Evolutionary conservation across 371 early-diverging fungal species (phyloP).

Genomic region (Polyrhizophydium stewartii): DNA sequence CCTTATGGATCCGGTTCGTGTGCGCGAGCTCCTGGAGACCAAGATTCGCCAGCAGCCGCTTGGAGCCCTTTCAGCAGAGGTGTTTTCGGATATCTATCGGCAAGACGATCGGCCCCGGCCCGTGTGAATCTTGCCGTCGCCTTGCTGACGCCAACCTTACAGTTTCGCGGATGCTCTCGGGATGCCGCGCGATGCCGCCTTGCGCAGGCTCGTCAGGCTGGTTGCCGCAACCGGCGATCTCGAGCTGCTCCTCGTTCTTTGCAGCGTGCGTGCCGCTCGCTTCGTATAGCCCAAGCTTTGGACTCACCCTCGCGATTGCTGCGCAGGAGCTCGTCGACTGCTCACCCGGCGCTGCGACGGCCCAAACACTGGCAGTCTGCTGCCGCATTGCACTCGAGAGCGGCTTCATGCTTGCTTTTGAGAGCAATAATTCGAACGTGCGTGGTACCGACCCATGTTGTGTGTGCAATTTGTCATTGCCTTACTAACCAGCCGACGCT

Average conservation of each 20-base stretch:
- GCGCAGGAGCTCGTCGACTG: constrained; percentile 29
- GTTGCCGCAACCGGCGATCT: constrained; percentile 18
- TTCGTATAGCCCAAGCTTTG: too few relatives aligned
- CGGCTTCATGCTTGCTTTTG: not conserved
- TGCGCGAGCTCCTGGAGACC: not conserved
- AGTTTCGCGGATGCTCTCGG: not conserved
- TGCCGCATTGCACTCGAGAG: constrained; percentile 11
- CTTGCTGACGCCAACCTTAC: too few relatives aligned
- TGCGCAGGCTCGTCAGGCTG: not conserved
- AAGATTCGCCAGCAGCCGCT: not conserved
- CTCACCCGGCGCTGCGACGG: constrained; percentile 23
- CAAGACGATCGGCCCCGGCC: too few relatives aligned
- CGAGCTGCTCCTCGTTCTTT: constrained; percentile 22
- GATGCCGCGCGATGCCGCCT: not conserved
- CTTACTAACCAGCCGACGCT: too few relatives aligned
- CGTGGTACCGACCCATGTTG: too few relatives aligned
- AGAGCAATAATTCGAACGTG: too few relatives aligned
- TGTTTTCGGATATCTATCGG: not conserved
- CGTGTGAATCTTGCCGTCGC: too few relatives aligned
- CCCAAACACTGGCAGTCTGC: constrained; percentile 13
- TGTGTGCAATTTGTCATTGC: too few relatives aligned
- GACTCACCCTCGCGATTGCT: not conserved
- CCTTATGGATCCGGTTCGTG: not conserved
- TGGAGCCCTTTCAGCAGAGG: not conserved
- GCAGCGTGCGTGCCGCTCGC: constrained; percentile 15